A percentile compares a stretch with the other conserved stretches of the same genome.
Evolutionary conservation across 75 land plant species (phyloP).

Genomic region (Isoetes taiwanensis): DNA sequence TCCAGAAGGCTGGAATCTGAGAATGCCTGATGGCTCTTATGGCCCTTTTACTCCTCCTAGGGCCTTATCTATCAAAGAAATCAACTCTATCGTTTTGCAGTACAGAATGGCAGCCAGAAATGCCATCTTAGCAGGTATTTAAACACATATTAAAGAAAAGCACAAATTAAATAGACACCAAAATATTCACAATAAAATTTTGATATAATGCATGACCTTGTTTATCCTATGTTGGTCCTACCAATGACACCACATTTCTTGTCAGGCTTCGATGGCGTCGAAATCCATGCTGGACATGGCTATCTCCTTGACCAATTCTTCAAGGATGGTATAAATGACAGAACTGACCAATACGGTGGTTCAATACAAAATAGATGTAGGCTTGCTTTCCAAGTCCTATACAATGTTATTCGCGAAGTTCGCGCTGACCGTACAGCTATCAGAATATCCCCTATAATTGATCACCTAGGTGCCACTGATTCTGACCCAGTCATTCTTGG

Average conservation of each 20-base stretch:
- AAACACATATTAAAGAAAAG: too few relatives aligned
- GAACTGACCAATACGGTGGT: conserved; percentile 16
- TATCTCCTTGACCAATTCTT: conserved; percentile 3
- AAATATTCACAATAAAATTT: too few relatives aligned
- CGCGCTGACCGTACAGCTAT: conserved; percentile 11
- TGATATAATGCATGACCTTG: too few relatives aligned
- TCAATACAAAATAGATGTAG: conserved; percentile 16
- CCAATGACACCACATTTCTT: too few relatives aligned
- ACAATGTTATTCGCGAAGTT: conserved; percentile 7
- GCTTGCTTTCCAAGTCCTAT: conserved; percentile 10
- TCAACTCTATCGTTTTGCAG: conserved; percentile 28
- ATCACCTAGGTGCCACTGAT: conserved; percentile 16
- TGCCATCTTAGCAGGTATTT: conserved; percentile 63
- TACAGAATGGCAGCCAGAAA: conserved; percentile 51
- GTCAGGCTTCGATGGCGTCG: conserved; percentile 17
- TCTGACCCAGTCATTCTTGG: conserved; percentile 13
- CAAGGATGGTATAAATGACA: conserved; percentile 17
- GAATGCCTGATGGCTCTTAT: conserved; percentile 35
- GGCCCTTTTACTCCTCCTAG: conserved; percentile 29
- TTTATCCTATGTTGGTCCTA: too few relatives aligned
- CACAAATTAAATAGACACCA: too few relatives aligned
- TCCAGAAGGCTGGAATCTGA: conserved; percentile 34
- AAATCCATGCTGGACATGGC: conserved; percentile 16
- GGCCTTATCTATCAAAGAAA: conserved; percentile 32
- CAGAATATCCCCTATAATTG: conserved; percentile 14